Percentiles rank a stretch among this genome's conserved stretches.
Conservation (phyloP, 2,329 filamentous ascomycete genomes). For the Diaporthe sp. region DNA sequence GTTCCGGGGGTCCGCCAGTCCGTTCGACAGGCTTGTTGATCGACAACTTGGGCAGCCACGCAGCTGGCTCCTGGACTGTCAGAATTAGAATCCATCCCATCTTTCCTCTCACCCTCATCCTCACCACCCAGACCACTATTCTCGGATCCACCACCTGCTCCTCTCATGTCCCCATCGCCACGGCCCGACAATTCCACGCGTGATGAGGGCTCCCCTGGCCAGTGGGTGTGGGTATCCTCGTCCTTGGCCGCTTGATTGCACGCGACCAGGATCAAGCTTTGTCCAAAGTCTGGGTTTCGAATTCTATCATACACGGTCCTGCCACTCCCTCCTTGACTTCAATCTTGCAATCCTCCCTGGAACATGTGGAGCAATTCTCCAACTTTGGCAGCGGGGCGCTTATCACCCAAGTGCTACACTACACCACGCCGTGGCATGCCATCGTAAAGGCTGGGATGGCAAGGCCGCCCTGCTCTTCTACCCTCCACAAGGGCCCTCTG, state of each 20-base stretch:
- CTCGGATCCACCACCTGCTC: slow-evolving; percentile 18
- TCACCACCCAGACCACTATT: neutral
- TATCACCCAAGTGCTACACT: slow-evolving; percentile 11
- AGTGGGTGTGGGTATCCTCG: slow-evolving; percentile 23
- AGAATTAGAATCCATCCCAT: slow-evolving; percentile 4
- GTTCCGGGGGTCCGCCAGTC: neutral
- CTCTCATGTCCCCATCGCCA: slow-evolving; percentile 25
- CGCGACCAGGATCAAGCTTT: slow-evolving; percentile 32
- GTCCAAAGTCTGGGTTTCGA: slow-evolving; percentile 29
- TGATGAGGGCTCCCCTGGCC: slow-evolving; percentile 13
- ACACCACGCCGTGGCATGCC: slow-evolving; percentile 22
- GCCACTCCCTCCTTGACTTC: slow-evolving; percentile 8
- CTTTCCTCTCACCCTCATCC: neutral
- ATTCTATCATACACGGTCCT: slow-evolving; percentile 15
- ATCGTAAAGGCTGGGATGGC: slow-evolving; percentile 12
- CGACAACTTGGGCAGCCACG: slow-evolving; percentile 20
- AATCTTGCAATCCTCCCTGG: slow-evolving; percentile 34
- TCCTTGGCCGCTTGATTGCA: slow-evolving; percentile 28
- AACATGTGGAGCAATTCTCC: slow-evolving; percentile 38
- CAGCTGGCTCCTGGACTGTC: slow-evolving; percentile 15
- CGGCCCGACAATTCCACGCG: slow-evolving; percentile 17
- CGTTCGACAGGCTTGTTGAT: slow-evolving; percentile 1
- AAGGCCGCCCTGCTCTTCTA: slow-evolving; percentile 15
- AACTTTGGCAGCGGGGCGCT: slow-evolving; percentile 32
- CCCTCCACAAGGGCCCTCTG: slow-evolving; percentile 5